Evolutionary conservation across 2,329 filamentous ascomycete genomes (phyloP).

Genomic region (Clonostachys sp.): DNA sequence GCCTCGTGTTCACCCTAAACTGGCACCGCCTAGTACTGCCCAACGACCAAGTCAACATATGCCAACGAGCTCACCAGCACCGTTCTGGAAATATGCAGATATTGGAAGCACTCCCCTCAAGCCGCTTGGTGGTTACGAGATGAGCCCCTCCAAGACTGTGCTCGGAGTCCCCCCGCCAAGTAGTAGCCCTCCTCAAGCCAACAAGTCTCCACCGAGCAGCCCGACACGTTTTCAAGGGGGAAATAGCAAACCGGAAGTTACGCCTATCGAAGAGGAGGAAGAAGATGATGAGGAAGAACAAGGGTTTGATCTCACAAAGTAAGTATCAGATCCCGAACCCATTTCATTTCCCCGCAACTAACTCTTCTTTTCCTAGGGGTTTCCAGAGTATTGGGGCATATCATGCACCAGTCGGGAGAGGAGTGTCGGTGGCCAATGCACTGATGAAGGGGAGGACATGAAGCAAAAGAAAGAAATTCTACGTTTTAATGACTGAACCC

Average conservation of each 20-base stretch:
- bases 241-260: background rate
- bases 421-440: background rate
- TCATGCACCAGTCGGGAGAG: slow-evolving; percentile 36
- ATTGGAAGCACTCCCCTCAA: slow-evolving; percentile 68
- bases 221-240: slow-evolving; percentile 21
- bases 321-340: slow-evolving; percentile 13
- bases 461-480: too few species aligned
- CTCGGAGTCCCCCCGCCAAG: slow-evolving; percentile 40
- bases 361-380: slow-evolving; percentile 32
- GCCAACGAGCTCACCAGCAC: slow-evolving; percentile 79
- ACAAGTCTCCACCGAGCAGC: slow-evolving; percentile 48
- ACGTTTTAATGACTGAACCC: too few species aligned
- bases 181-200: slow-evolving; percentile 50
- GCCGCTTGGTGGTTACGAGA: slow-evolving; percentile 42
- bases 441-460: too few species aligned
- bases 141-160: slow-evolving; percentile 51
- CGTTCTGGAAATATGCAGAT: slow-evolving; percentile 85
- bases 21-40: slow-evolving; percentile 76
- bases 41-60: slow-evolving; percentile 81
- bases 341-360: background rate
- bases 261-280: slow-evolving; percentile 10
- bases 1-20: slow-evolving; percentile 65
- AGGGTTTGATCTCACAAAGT: slow-evolving; percentile 57
- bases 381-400: slow-evolving; percentile 63
- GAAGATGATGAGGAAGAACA: slow-evolving; percentile 38